A percentile compares a stretch with the other conserved stretches of the same genome.
phyloP scores from a whole-genome alignment of 345 rosid species.

The Bretschneidera sinensis region DNA sequence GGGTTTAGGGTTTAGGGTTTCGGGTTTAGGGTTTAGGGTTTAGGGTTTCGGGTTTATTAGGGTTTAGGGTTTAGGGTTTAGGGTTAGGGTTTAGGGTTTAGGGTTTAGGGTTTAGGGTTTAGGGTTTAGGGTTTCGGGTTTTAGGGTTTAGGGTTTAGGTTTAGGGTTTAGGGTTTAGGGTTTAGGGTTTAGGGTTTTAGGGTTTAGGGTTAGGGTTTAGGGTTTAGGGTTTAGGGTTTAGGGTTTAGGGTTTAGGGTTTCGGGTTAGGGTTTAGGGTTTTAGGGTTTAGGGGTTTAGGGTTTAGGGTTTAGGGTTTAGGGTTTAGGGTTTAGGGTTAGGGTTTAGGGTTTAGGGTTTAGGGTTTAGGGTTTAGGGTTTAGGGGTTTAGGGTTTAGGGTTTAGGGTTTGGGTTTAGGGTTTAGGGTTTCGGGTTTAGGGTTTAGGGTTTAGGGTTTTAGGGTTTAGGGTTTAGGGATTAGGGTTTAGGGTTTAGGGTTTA shows the following conservation, averaged over 20 bases:
- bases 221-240: background rate
- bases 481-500: conserved; percentile 3
- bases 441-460: background rate
- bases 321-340: background rate
- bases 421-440: background rate
- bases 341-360: background rate
- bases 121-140: conserved; percentile 3
- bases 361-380: background rate
- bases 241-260: background rate
- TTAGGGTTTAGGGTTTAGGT: background rate
- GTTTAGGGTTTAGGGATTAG: conserved; percentile 3
- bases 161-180: background rate
- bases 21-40: conserved; percentile 3
- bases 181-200: background rate
- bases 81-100: conserved; percentile 5
- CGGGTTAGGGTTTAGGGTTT: background rate
- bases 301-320: background rate
- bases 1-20: conserved; percentile 4
- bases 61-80: conserved; percentile 5
- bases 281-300: conserved; percentile 6
- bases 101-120: conserved; percentile 3
- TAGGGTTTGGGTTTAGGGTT: conserved; percentile 3
- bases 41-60: conserved; percentile 2
- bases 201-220: conserved; percentile 1
- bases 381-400: conserved; percentile 2